Evolutionary conservation across 2,329 filamentous ascomycete species (phyloP).

Genomic region (Aspergillus sp.): DNA sequence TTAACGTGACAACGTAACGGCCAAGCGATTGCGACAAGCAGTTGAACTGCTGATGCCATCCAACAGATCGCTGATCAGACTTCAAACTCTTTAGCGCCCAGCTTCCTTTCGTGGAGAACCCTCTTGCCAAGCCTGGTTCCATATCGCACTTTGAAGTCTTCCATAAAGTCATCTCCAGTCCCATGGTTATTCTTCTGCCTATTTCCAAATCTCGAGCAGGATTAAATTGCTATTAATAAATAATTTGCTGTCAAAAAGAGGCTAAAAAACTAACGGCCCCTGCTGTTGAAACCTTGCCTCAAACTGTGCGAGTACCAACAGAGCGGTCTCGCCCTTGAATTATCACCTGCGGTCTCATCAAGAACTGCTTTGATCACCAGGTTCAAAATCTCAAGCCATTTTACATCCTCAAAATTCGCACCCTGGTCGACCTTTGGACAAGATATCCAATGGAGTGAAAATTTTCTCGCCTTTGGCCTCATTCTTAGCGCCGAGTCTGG

Average conservation of each 20-base stretch:
- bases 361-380: not conserved
- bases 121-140: not conserved
- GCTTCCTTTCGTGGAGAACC: not conserved
- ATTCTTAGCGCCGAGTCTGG: constrained; percentile 1
- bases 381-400: not conserved
- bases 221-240: not conserved
- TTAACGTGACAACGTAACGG: not conserved
- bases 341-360: not conserved
- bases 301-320: not conserved
- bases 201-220: not conserved
- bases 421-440: not conserved
- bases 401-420: not conserved
- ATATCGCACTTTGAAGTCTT: not conserved
- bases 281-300: not conserved
- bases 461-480: not conserved
- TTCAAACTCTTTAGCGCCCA: not conserved
- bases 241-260: not conserved
- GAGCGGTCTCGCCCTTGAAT: not conserved
- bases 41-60: not conserved
- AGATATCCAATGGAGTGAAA: not conserved
- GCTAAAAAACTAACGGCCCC: not conserved
- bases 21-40: constrained; percentile 4
- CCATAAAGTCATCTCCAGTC: not conserved
- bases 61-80: not conserved
- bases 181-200: constrained; percentile 12